Conservation (phyloP, 371 early-diverging fungal species). For the Apophysomyces variabilis region DNA sequence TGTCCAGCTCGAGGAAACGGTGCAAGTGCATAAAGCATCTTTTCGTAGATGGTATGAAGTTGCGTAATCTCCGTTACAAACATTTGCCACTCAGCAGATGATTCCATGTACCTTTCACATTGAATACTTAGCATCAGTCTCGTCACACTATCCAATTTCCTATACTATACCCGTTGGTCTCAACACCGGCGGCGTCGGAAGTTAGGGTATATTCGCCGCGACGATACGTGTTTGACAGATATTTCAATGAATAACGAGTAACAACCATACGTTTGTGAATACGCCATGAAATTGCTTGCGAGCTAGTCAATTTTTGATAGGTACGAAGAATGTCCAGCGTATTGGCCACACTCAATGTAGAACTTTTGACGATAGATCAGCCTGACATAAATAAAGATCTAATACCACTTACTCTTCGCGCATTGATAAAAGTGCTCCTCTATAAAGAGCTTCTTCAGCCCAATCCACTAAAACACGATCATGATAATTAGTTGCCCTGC, state of each 20-base stretch:
- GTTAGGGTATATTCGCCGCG: conserved; percentile 8
- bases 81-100: conserved; percentile 26
- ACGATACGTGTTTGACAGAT: conserved; percentile 15
- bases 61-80: conserved; percentile 60
- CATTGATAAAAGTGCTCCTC: conserved; percentile 60
- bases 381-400: conserved; percentile 14
- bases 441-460: conserved; percentile 75
- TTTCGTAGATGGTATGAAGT: conserved; percentile 68
- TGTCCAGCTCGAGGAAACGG: conserved; percentile 73
- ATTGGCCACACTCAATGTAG: conserved; percentile 16
- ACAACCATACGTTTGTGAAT: conserved; percentile 52
- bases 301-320: conserved; percentile 51
- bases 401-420: conserved; percentile 46
- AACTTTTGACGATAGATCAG: conserved; percentile 8
- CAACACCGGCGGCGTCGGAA: neutral
- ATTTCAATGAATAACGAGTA: conserved; percentile 43
- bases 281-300: conserved; percentile 51
- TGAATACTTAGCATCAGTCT: conserved; percentile 5
- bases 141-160: conserved; percentile 1
- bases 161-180: conserved; percentile 2
- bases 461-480: conserved; percentile 62
- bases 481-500: conserved; percentile 37
- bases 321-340: conserved; percentile 56
- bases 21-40: conserved; percentile 53
- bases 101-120: conserved; percentile 9